These are phyloP conservation scores for Phytophthora rubi DNA, from an alignment of 352 stramenopile species.

Conservation along the genomic window DNA sequence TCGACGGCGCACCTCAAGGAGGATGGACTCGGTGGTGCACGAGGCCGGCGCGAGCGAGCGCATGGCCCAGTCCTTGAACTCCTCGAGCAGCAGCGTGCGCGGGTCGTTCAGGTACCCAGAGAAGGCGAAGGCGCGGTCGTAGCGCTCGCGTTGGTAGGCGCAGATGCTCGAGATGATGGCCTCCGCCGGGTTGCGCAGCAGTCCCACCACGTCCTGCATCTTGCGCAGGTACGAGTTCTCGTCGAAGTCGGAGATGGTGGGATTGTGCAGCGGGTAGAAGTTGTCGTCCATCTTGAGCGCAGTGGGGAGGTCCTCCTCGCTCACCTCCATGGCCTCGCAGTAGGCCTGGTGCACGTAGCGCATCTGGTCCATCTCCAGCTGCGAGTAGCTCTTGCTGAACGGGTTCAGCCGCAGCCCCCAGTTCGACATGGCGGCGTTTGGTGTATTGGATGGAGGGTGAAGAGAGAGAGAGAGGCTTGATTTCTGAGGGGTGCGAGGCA, in stretches of 20 bases:
- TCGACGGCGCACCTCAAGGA: constrained; percentile 75
- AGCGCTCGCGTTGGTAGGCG: constrained; percentile 81
- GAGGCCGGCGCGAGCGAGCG: constrained; percentile 73
- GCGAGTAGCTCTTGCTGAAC: constrained; percentile 85
- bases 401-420: constrained; percentile 87
- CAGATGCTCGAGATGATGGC: constrained; percentile 89
- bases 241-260: constrained; percentile 82
- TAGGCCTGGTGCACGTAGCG: constrained; percentile 87
- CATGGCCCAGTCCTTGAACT: constrained; percentile 90
- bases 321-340: constrained; percentile 85
- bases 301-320: constrained; percentile 81
- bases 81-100: constrained; percentile 79
- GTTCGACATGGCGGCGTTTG: constrained; percentile 56
- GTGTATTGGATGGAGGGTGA: too few species aligned
- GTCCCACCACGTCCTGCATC: constrained; percentile 85
- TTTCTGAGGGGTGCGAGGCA: too few species aligned
- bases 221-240: constrained; percentile 90
- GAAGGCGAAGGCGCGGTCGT: constrained; percentile 78
- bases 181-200: constrained; percentile 81
- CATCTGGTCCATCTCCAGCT: constrained; percentile 87
- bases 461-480: too few species aligned
- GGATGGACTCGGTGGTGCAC: constrained; percentile 80
- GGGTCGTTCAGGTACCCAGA: constrained; percentile 87
- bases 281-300: constrained; percentile 88
- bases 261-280: constrained; percentile 81